Conservation (phyloP, 2,329 filamentous ascomycete genomes). For the Onygenales sp. region DNA sequence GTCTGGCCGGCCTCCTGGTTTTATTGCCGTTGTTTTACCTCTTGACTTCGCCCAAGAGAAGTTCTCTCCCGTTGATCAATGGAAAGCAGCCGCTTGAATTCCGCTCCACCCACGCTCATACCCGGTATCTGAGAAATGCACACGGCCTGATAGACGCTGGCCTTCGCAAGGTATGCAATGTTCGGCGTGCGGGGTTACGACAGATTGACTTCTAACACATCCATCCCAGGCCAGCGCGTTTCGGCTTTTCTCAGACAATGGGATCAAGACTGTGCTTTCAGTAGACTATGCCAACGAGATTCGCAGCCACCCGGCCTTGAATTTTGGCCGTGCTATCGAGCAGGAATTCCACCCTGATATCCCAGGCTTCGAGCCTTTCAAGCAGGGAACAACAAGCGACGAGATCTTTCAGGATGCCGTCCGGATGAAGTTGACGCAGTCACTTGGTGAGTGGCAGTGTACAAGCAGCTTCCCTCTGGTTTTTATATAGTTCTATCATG, state of each 20-base stretch:
- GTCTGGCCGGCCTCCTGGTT: neutral
- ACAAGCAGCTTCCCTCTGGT: neutral
- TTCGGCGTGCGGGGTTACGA: conserved; percentile 1
- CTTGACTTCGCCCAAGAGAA: neutral
- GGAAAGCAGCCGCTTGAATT: neutral
- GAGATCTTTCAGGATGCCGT: conserved; percentile 14
- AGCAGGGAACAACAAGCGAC: conserved; percentile 5
- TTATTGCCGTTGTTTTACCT: neutral
- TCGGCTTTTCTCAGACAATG: conserved; percentile 13
- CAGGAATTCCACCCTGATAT: conserved; percentile 10
- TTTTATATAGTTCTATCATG: neutral
- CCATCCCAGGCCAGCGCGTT: conserved; percentile 9
- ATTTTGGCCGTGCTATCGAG: conserved; percentile 9
- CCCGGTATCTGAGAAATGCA: conserved; percentile 8
- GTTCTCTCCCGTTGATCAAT: neutral
- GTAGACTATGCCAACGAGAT: conserved; percentile 16
- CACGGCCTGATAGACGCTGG: neutral
- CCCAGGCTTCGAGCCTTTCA: conserved; percentile 6
- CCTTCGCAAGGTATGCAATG: conserved; percentile 5
- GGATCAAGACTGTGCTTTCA: conserved; percentile 12
- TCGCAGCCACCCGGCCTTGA: conserved; percentile 13
- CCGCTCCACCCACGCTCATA: conserved; percentile 7
- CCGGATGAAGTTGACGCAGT: conserved; percentile 16
- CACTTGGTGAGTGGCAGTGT: conserved; percentile 11
- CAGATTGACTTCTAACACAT: conserved; percentile 7